Evolutionary conservation across 148 eudicot species (phyloP), one percentile per base, ranked within the genome.

Genomic region (Rhododendron vialii): DNA sequence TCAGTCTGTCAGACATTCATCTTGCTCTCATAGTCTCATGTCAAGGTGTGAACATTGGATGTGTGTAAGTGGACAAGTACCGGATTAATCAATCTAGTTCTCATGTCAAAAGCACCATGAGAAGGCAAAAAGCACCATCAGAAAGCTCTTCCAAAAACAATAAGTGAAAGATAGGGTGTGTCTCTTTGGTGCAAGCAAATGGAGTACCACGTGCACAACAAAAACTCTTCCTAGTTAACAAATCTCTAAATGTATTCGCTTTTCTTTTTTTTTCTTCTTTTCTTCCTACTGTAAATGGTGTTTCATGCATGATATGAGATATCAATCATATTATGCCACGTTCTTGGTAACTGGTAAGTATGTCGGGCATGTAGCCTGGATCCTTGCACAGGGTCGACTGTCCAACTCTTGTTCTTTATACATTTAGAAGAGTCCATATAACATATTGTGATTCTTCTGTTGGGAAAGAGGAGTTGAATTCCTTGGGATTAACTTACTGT

Each of bases 401-500:
- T 65, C 71, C 4, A 65, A n/a, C 26, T 65, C 14, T 1, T 65
- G 28, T 65, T n/a, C 30, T 65, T 8, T 10, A 9, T 24, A 65
- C 71, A 65, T 24, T 61, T 61, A 24, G 24, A 55, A 55, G 61
- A 55, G 61, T 55, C 61, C 7, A 7, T 24, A 7, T 22, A 6
- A 61, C 28, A 61, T 61, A 24, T 22, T 6, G 26, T 22, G 69
- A 61, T 61, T 22, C 69, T 24, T 2, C 30, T 8, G 11, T 9
- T 65, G 71, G 67, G 71, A n/a, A 65, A 24, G 33, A 10, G 11
- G 4, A 26, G 10, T 67, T 67, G 74, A 67, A 67, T 67, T 67
- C 1, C 0, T 2, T 0, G 3, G 14, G 74, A 67, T 67, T 67
- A 59, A 86, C 90, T 90, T 88, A 90, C 93, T 0, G 93, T 77